Evolutionary conservation across 768 basidiomycete species (phyloP), one percentile per base, ranked within the genome.

Genomic region (Dioszegia crocea): DNA sequence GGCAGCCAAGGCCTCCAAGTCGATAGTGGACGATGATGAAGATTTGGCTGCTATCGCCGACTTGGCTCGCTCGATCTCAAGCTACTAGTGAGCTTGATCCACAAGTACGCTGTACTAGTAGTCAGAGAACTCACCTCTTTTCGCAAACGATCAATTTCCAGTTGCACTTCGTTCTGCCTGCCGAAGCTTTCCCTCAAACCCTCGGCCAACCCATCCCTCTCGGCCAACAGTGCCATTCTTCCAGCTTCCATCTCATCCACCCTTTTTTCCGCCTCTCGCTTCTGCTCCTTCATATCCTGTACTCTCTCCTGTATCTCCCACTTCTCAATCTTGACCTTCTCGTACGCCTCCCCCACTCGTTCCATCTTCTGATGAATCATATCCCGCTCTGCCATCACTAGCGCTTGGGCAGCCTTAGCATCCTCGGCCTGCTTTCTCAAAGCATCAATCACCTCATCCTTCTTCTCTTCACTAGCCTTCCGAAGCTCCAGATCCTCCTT

Each of bases 161-260:
- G 21, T 27, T 51, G 41, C 33, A 23, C 16, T 44, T 43, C 43
- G 40, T 33, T 39, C 43, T 30, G 19, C 14, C 26, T 14, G 30
- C 21, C 31, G 27, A 39, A 24, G 23, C 40, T 46, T 23, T 60
- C 58, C 11, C 17, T 23, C 21, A 66, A n/a, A 23, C 36, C 50
- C 31, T 38, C 54, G 2, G 55, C 59, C 55, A 59, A 21, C 16
- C 51, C 59, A 46, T 62, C 56, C 19, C 65, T 40, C 44, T 60
- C 59, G 19, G 44, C 17, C 41, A 55, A 51, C 14, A 57, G 45
- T 3, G 60, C 63, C 27, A 58, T n/a, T 17, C 40, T 50, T 11
- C 43, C 30, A 16, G 56, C 56, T 17, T 56, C 39, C 39, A 21
- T 10, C 21, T 36, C 40, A 24, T 50, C 57, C n/a, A 38, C 29